phyloP scores from a whole-genome alignment of 108 stramenopile genomes.

The Skeletonema grethae region DNA sequence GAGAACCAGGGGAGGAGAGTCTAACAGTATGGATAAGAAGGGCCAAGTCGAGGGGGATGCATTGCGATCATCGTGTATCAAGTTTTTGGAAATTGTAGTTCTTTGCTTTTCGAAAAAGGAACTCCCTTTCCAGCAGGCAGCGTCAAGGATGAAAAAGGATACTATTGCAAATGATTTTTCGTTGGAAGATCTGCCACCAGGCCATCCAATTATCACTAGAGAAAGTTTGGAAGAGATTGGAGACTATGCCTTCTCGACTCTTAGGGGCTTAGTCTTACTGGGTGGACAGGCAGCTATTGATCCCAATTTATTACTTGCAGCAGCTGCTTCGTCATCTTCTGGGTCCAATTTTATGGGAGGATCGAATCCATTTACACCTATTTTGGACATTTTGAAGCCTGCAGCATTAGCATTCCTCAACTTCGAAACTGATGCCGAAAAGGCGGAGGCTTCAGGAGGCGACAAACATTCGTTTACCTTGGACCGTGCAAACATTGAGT shows the following conservation, averaged over 20 bases:
- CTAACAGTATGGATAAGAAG: neutral
- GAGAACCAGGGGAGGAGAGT: slow-evolving; percentile 9
- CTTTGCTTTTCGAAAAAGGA: slow-evolving; percentile 80
- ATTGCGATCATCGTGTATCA: slow-evolving; percentile 79
- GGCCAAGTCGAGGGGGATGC: slow-evolving; percentile 46
- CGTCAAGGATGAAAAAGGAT: slow-evolving; percentile 50
- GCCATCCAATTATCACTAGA: slow-evolving; percentile 88
- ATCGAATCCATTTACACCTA: slow-evolving; percentile 61
- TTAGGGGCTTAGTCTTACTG: slow-evolving; percentile 76
- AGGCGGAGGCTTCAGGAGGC: slow-evolving; percentile 15
- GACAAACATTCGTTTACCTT: slow-evolving; percentile 36
- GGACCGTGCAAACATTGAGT: slow-evolving; percentile 62
- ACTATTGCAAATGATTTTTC: slow-evolving; percentile 75
- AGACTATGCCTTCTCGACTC: slow-evolving; percentile 82
- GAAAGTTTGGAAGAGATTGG: slow-evolving; percentile 85
- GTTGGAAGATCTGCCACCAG: slow-evolving; percentile 85
- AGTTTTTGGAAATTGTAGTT: slow-evolving; percentile 89
- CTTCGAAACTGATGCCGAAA: slow-evolving; percentile 69
- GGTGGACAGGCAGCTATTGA: slow-evolving; percentile 89
- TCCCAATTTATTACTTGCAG: slow-evolving; percentile 61
- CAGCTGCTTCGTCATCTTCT: slow-evolving; percentile 24
- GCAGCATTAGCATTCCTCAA: slow-evolving; percentile 83
- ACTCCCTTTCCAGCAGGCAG: slow-evolving; percentile 47
- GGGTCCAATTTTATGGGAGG: slow-evolving; percentile 41
- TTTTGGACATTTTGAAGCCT: slow-evolving; percentile 81